These are phyloP conservation scores for Inonotus hispidus DNA, from an alignment of 1,284 basidiomycete species.

Conservation along the genomic window DNA sequence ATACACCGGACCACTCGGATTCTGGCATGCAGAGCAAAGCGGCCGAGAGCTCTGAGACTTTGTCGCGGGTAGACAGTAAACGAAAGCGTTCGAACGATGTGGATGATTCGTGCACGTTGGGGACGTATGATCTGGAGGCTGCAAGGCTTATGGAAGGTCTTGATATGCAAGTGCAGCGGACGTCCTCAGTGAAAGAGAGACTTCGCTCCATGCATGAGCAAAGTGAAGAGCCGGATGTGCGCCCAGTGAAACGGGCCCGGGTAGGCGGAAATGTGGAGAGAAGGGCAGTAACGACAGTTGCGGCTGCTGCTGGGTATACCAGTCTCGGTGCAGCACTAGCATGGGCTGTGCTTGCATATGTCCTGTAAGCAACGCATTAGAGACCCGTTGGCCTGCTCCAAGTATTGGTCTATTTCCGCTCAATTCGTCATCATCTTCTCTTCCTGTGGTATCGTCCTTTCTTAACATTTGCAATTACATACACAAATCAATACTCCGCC, in stretches of 20 bases:
- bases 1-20: background rate
- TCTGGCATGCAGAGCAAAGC: too few species aligned
- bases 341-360: conserved; percentile 12
- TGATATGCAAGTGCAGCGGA: background rate
- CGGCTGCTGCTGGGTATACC: conserved; percentile 14
- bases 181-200: background rate
- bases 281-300: conserved; percentile 1
- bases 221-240: background rate
- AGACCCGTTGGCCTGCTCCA: background rate
- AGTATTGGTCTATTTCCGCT: background rate
- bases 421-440: background rate
- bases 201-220: background rate
- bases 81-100: conserved; percentile 1
- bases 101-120: background rate
- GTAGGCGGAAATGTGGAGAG: background rate
- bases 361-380: background rate
- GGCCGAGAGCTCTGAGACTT: background rate
- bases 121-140: background rate
- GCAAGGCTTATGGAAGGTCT: background rate
- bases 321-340: conserved; percentile 10
- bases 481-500: background rate
- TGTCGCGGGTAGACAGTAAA: background rate
- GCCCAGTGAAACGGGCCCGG: conserved; percentile 13
- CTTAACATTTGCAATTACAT: background rate
- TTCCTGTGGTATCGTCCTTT: too few species aligned